Percentiles rank a stretch among this genome's conserved stretches.
Conservation (phyloP, 176 grass and related monocot genomes). For the Carex myosuroides region DNA sequence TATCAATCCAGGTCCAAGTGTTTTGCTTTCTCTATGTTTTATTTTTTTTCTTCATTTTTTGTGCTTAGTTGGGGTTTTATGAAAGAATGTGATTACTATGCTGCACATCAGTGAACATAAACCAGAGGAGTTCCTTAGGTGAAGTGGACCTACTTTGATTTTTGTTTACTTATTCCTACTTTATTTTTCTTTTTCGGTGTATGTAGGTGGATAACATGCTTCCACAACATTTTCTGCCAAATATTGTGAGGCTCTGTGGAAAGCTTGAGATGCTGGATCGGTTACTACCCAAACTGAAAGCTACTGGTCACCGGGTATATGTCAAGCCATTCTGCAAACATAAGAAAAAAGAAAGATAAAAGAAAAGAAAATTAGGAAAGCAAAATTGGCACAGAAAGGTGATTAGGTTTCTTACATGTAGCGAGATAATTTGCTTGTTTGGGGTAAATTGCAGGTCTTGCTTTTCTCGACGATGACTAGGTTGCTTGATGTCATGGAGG, state of each 20-base stretch:
- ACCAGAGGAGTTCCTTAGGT: neutral
- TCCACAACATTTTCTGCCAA: conserved; percentile 86
- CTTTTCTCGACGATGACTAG: conserved; percentile 99
- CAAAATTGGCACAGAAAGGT: neutral
- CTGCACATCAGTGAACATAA: neutral
- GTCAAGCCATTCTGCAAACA: neutral
- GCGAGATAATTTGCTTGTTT: conserved; percentile 16
- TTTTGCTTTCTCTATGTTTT: neutral
- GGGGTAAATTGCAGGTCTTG: conserved; percentile 58
- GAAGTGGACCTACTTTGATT: neutral
- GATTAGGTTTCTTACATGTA: neutral
- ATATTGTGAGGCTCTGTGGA: conserved; percentile 84
- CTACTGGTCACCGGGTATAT: conserved; percentile 82
- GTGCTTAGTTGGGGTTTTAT: neutral
- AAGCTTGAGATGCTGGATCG: conserved; percentile 99
- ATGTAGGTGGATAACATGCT: conserved; percentile 77
- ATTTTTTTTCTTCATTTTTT: neutral
- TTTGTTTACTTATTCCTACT: conserved; percentile 16
- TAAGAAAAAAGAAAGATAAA: neutral
- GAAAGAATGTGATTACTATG: neutral
- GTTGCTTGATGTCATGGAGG: conserved; percentile 99
- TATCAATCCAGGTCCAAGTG: neutral
- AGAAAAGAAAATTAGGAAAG: neutral
- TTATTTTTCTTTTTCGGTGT: conserved; percentile 14
- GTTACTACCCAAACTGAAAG: conserved; percentile 89